phyloP scores from a whole-genome alignment of 129 eudicot species.

The Tagetes erecta region DNA sequence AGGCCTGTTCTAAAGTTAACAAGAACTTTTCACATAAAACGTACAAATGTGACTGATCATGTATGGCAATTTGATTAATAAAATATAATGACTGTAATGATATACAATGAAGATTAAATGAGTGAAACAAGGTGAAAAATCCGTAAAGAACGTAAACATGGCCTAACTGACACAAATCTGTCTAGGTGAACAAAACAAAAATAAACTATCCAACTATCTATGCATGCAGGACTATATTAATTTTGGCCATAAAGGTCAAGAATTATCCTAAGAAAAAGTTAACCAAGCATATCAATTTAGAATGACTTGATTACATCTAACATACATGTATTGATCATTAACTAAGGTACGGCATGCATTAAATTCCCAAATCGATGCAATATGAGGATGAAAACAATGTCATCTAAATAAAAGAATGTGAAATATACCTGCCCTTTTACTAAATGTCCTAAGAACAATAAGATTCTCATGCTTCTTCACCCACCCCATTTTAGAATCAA shows the following conservation, averaged over 20 bases:
- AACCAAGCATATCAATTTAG: background rate
- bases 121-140: background rate
- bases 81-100: background rate
- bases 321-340: background rate
- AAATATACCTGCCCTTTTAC: conserved; percentile 89
- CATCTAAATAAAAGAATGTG: background rate
- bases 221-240: background rate
- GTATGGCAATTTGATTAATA: background rate
- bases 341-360: background rate
- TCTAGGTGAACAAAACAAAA: background rate
- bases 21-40: background rate
- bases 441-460: conserved; percentile 90
- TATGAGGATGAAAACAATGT: background rate
- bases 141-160: background rate
- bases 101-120: background rate
- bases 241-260: background rate
- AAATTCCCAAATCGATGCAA: background rate
- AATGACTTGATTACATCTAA: background rate
- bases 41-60: background rate
- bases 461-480: conserved; percentile 93
- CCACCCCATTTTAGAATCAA: conserved; percentile 86
- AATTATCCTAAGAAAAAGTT: background rate
- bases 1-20: conserved; percentile 54
- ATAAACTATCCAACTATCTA: background rate
- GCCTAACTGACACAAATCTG: background rate